These are phyloP conservation scores for Penicillium coffeae DNA, from an alignment of 495 filamentous ascomycete species.

Conservation along the genomic window DNA sequence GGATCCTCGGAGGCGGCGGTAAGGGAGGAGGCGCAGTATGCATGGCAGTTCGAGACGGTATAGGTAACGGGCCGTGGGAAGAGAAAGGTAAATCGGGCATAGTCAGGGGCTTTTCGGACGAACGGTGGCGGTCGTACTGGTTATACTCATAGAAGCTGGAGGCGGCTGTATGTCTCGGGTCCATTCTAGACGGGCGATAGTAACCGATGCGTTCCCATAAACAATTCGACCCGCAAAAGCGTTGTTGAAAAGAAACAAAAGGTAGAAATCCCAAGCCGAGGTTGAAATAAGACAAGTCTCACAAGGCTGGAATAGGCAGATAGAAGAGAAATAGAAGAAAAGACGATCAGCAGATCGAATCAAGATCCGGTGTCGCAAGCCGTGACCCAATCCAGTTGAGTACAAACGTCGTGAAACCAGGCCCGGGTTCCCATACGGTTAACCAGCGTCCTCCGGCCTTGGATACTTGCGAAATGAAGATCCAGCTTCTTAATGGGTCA, in stretches of 20 bases:
- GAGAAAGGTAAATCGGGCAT: slow-evolving; percentile 35
- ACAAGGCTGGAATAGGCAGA: not conserved
- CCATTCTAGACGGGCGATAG: slow-evolving; percentile 44
- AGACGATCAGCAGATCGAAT: slow-evolving; percentile 13
- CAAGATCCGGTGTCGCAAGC: slow-evolving; percentile 18
- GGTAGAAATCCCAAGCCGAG: slow-evolving; percentile 1
- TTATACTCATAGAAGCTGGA: slow-evolving; percentile 52
- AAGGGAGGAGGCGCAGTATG: slow-evolving; percentile 56
- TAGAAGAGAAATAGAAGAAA: not conserved
- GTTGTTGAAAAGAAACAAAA: slow-evolving; percentile 1
- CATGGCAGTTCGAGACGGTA: slow-evolving; percentile 44
- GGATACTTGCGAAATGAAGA: slow-evolving; percentile 17
- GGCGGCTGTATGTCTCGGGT: slow-evolving; percentile 50
- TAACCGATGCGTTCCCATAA: slow-evolving; percentile 9
- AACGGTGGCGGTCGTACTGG: slow-evolving; percentile 16
- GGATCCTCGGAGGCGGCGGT: slow-evolving; percentile 56
- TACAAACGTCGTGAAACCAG: slow-evolving; percentile 26
- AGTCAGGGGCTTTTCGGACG: slow-evolving; percentile 15
- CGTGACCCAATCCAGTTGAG: slow-evolving; percentile 30
- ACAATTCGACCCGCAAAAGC: slow-evolving; percentile 9
- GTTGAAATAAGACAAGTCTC: not conserved
- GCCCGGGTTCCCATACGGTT: slow-evolving; percentile 20
- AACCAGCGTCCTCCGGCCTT: slow-evolving; percentile 14
- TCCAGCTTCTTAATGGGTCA: slow-evolving; percentile 21
- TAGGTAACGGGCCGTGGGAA: slow-evolving; percentile 52